A percentile compares a stretch with the other conserved stretches of the same genome.
phyloP scores from a whole-genome alignment of 2,329 filamentous ascomycete genomes.

The Pseudogymnoascus sp. region DNA sequence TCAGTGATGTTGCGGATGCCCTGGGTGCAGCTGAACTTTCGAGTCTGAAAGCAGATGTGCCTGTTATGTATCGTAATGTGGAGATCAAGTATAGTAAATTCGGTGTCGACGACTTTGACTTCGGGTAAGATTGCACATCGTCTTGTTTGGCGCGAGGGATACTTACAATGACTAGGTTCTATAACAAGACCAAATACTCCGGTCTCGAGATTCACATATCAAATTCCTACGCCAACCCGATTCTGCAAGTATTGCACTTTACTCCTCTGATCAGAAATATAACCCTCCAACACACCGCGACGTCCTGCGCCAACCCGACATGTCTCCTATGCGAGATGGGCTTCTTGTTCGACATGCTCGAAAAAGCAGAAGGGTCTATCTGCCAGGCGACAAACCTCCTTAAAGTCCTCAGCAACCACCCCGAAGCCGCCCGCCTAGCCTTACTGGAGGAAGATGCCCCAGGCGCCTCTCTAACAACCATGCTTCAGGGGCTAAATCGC shows the following conservation, averaged over 20 bases:
- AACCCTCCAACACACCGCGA: slow-evolving; percentile 80
- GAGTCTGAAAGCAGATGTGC: slow-evolving; percentile 70
- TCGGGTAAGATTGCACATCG: slow-evolving; percentile 51
- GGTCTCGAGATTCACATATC: slow-evolving; percentile 93
- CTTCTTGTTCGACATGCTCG: slow-evolving; percentile 94
- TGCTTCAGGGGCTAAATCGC: slow-evolving; percentile 78
- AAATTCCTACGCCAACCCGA: slow-evolving; percentile 90
- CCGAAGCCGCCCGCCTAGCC: slow-evolving; percentile 68
- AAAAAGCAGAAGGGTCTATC: slow-evolving; percentile 87
- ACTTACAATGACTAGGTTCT: slow-evolving; percentile 53
- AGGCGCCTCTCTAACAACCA: slow-evolving; percentile 63
- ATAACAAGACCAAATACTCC: slow-evolving; percentile 87
- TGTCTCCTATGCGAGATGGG: slow-evolving; percentile 92
- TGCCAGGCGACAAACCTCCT: slow-evolving; percentile 95
- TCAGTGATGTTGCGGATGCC: slow-evolving; percentile 51
- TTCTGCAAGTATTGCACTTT: slow-evolving; percentile 86
- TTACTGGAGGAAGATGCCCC: slow-evolving; percentile 78
- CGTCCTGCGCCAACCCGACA: slow-evolving; percentile 69
- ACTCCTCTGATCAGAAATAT: slow-evolving; percentile 82
- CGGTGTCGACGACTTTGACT: slow-evolving; percentile 98
- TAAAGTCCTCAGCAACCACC: slow-evolving; percentile 77
- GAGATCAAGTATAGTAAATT: slow-evolving; percentile 99
- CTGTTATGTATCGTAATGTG: slow-evolving; percentile 83
- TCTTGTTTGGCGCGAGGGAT: slow-evolving; percentile 1
- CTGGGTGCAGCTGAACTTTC: slow-evolving; percentile 63